Conservation (phyloP, 208 protist species). For the Leishmania gerbilli region DNA sequence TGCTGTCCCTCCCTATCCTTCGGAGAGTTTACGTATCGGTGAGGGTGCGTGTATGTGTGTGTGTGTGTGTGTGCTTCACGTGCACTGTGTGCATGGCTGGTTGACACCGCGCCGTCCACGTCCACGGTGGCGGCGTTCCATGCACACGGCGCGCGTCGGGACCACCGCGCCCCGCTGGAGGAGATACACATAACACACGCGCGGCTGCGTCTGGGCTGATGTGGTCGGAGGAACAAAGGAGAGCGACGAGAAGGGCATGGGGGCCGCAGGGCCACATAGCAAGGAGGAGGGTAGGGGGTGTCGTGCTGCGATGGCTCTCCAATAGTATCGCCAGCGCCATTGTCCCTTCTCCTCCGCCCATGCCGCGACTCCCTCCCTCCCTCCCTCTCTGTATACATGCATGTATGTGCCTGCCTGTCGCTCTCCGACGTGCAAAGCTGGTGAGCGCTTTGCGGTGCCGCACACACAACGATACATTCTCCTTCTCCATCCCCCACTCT, state of each 20-base stretch:
- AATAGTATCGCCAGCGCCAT: background rate
- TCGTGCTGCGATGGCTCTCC: background rate
- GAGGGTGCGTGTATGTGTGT: background rate
- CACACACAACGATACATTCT: background rate
- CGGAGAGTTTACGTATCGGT: background rate
- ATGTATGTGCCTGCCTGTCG: background rate
- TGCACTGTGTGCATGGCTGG: background rate
- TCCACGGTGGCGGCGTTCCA: background rate
- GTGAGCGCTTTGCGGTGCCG: too few species aligned
- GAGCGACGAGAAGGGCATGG: background rate
- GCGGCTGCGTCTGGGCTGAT: background rate
- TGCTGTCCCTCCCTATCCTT: background rate
- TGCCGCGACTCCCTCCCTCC: background rate
- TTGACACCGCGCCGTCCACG: background rate
- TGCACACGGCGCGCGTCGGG: background rate
- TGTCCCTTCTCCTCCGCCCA: background rate
- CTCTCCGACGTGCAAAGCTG: background rate
- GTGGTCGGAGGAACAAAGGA: background rate
- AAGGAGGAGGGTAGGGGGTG: background rate
- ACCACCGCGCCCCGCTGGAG: background rate
- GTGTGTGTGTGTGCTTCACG: background rate
- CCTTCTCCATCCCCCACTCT: background rate
- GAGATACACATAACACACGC: background rate
- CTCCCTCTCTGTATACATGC: background rate
- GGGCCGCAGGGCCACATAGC: too few species aligned